Evolutionary conservation across 2,329 filamentous ascomycete genomes (phyloP), one percentile per base, ranked within the genome.

Genomic region (Talaromyces albobiverticillius): DNA sequence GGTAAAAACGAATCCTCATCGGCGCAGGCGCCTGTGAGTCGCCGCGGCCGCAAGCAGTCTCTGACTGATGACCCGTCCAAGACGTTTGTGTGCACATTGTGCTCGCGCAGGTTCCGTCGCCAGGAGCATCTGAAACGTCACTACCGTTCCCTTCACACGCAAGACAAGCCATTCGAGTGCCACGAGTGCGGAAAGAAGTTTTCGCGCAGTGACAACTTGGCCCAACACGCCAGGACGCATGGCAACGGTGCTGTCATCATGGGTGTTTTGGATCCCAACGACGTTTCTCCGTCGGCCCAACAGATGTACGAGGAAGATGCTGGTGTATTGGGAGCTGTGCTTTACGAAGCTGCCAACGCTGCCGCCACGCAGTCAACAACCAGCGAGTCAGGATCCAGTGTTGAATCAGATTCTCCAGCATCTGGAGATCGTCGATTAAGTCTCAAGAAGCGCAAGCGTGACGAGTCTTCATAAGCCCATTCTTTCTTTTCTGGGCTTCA

Each of bases 61-160:
- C 76, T 97, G 64, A 97, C 94, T 4, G 94, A 97, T 68, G 94
- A 99, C 67, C 94, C 94, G 1, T 95, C 90, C 67, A 99, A 99
- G 86, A 96, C 92, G 0, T 99, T 97, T 60, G 90, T 96, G 57
- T 99, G 94, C 78, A 91, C 92, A 54, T 83, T 96, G 20, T 99
- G 94, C 86, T 93, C 90, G 67, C 91, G 94, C 61, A 90, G 94
- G 58, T 99, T 99, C 87, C 89, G 94, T 59, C 90, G 94, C 59
- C 94, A 99, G 76, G 94, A 99, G 75, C 94, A 99, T 69, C 84
- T 99, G 57, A 99, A 99, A 85, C 89, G 94, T 59, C 94, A 99
- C 80, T 96, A 96, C 81, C 87, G 94, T 64, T 97, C 94, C 55
- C 90, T 99, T 46, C 94, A 99, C 81, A 99, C 94, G 1, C 88